phyloP scores from a whole-genome alignment of 441 rosid species.

The Corymbia citriodora region DNA sequence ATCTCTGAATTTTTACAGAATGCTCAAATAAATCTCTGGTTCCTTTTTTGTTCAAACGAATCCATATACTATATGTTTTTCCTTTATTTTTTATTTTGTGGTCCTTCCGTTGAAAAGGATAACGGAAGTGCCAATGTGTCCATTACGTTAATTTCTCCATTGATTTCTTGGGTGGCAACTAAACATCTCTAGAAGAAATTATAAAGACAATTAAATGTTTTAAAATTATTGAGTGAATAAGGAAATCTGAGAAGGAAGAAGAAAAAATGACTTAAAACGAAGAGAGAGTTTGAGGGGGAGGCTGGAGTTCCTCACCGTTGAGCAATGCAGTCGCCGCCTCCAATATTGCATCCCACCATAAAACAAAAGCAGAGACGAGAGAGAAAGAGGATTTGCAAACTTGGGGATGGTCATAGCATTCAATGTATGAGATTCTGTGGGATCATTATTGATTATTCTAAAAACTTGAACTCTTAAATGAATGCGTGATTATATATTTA shows the following conservation, averaged over 20 bases:
- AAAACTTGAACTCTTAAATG: no score
- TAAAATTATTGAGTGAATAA: background rate
- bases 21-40: background rate
- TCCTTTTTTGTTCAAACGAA: no score
- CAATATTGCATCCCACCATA: background rate
- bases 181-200: accelerated
- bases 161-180: background rate
- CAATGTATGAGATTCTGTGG: no score
- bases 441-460: no score
- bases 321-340: background rate
- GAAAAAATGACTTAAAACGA: background rate
- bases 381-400: background rate
- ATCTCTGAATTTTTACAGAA: background rate
- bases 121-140: background rate
- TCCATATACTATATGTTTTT: no score
- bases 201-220: background rate
- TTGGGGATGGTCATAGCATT: background rate
- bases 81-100: background rate
- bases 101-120: background rate
- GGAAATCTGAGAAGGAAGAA: background rate
- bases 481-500: no score
- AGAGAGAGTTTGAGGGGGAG: background rate
- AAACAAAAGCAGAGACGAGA: background rate
- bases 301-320: background rate
- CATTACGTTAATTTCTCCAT: background rate